phyloP scores from a whole-genome alignment of 2,329 filamentous ascomycete species.

The Fusarium floridanum region DNA sequence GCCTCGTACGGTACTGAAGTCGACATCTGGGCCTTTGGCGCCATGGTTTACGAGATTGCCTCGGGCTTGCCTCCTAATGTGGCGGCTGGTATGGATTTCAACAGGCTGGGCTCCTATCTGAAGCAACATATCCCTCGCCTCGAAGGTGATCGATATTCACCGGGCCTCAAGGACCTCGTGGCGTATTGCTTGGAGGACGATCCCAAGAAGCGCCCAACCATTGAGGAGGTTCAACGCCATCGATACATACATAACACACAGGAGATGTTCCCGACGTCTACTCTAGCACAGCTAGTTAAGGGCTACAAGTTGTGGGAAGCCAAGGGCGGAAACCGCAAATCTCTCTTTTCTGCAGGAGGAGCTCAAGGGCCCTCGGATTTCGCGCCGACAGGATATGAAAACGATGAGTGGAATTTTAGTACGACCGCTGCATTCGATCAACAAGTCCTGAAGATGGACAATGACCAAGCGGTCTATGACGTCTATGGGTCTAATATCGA shows the following conservation, averaged over 20 bases:
- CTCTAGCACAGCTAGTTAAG: constrained; percentile 74
- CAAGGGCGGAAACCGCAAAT: constrained; percentile 77
- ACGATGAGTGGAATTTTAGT: constrained; percentile 77
- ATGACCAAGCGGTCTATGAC: constrained; percentile 71
- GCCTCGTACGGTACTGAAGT: constrained; percentile 78
- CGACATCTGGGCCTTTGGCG: constrained; percentile 89
- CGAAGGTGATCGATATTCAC: constrained; percentile 78
- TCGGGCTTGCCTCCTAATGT: constrained; percentile 81
- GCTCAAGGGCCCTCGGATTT: constrained; percentile 66
- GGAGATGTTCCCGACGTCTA: constrained; percentile 72
- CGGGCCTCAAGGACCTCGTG: constrained; percentile 76
- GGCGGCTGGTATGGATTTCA: constrained; percentile 61
- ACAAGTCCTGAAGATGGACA: constrained; percentile 64
- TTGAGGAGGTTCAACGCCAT: constrained; percentile 77
- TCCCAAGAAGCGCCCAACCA: constrained; percentile 75
- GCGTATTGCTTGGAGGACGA: constrained; percentile 80
- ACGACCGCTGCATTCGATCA: constrained; percentile 75
- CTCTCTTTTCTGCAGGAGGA: constrained; percentile 71
- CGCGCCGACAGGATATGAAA: constrained; percentile 59
- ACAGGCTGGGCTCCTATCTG: constrained; percentile 68
- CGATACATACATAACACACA: constrained; percentile 75
- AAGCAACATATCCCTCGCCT: constrained; percentile 75
- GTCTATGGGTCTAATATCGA: constrained; percentile 71
- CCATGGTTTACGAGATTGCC: constrained; percentile 84
- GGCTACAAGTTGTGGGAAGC: constrained; percentile 83